phyloP scores from a whole-genome alignment of 2,329 filamentous ascomycete species.

The Trichoderma sp. region DNA sequence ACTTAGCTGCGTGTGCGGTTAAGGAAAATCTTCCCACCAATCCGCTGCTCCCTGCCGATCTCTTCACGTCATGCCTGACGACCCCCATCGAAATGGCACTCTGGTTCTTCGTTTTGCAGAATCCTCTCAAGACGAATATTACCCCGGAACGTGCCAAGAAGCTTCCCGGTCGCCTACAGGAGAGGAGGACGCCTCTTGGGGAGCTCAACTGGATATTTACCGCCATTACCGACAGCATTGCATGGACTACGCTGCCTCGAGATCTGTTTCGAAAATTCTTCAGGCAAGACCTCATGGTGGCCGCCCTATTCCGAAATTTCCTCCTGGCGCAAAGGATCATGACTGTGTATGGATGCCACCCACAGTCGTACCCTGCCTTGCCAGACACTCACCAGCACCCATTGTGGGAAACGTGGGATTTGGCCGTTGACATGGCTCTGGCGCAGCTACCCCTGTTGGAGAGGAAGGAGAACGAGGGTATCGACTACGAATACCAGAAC shows the following conservation, averaged over 20 bases:
- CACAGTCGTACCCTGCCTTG: conserved; percentile 85
- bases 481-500: conserved; percentile 87
- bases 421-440: conserved; percentile 92
- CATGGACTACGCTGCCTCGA: conserved; percentile 91
- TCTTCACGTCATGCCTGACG: conserved; percentile 94
- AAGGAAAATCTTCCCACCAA: conserved; percentile 95
- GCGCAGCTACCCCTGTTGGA: conserved; percentile 85
- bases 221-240: conserved; percentile 96
- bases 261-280: conserved; percentile 96
- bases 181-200: conserved; percentile 87
- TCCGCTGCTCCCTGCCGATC: conserved; percentile 84
- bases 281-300: conserved; percentile 97
- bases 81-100: conserved; percentile 97
- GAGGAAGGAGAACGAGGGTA: conserved; percentile 67
- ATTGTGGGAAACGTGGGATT: conserved; percentile 95
- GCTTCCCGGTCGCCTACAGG: conserved; percentile 86
- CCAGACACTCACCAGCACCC: conserved; percentile 94
- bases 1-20: conserved; percentile 84
- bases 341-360: conserved; percentile 93
- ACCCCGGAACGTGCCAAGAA: conserved; percentile 80
- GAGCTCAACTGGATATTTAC: conserved; percentile 99
- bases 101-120: conserved; percentile 93
- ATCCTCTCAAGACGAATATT: conserved; percentile 67
- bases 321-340: conserved; percentile 92
- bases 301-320: conserved; percentile 93